phyloP scores from a whole-genome alignment of 2,329 filamentous ascomycete genomes.

The Colletotrichum camelliae region DNA sequence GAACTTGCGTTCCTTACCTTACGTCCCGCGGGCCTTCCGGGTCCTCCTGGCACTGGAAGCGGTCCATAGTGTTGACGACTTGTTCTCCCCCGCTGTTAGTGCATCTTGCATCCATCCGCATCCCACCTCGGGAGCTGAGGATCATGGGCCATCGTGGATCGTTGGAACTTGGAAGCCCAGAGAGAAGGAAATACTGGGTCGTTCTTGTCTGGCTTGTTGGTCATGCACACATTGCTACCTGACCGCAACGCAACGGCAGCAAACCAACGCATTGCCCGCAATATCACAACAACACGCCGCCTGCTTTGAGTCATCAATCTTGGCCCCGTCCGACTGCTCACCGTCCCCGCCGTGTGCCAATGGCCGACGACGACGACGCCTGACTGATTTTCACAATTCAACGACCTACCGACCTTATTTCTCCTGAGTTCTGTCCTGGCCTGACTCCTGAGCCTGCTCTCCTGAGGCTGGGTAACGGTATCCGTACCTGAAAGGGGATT shows the following conservation, averaged over 20 bases:
- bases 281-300: background rate
- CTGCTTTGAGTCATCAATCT: background rate
- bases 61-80: background rate
- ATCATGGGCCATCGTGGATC: conserved; percentile 7
- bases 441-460: background rate
- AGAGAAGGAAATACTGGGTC: conserved; percentile 6
- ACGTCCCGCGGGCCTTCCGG: background rate
- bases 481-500: background rate
- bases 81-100: background rate
- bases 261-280: background rate
- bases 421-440: background rate
- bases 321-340: background rate
- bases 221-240: conserved; percentile 1
- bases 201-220: background rate
- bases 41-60: background rate
- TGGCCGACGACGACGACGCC: background rate
- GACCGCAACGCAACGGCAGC: background rate
- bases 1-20: background rate
- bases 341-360: background rate
- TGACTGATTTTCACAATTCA: background rate
- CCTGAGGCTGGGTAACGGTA: background rate
- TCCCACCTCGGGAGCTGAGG: background rate
- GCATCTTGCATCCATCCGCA: background rate
- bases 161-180: conserved; percentile 7
- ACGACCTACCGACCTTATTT: background rate